phyloP scores from a whole-genome alignment of 192 early-diverging fungal species.

The Coemansia javaensis region DNA sequence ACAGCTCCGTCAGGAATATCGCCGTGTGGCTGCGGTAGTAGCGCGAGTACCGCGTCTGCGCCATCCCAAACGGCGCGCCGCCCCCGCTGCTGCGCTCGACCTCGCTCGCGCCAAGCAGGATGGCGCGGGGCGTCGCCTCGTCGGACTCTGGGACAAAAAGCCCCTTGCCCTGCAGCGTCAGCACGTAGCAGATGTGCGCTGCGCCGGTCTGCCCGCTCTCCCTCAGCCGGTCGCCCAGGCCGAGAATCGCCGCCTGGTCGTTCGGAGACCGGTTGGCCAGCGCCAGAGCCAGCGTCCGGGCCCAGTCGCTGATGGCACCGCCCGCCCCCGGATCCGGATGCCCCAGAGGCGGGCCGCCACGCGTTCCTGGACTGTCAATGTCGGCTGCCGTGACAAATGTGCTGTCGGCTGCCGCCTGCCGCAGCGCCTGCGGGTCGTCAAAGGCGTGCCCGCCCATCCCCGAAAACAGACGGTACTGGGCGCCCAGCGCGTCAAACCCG shows the following conservation, averaged over 20 bases:
- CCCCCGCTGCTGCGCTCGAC: constrained; percentile 4
- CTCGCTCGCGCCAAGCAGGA: constrained; percentile 64
- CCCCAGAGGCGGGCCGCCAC: background rate
- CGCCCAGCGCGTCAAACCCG: constrained; percentile 50
- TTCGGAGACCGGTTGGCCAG: constrained; percentile 79
- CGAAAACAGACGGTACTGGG: constrained; percentile 66
- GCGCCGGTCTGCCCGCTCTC: constrained; percentile 53
- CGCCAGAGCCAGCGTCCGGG: constrained; percentile 67
- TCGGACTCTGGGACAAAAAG: constrained; percentile 58
- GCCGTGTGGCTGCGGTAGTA: constrained; percentile 57
- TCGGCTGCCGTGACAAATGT: constrained; percentile 32
- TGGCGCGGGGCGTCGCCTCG: constrained; percentile 56
- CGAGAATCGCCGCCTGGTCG: constrained; percentile 63
- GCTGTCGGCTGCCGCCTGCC: background rate
- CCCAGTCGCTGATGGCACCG: constrained; percentile 58
- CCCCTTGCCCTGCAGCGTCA: constrained; percentile 54
- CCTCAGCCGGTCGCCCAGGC: constrained; percentile 72
- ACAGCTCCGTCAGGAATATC: constrained; percentile 77
- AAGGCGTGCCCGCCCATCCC: constrained; percentile 54
- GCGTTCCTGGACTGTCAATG: background rate
- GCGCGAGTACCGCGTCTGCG: constrained; percentile 16
- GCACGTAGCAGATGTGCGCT: constrained; percentile 78
- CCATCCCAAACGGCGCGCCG: constrained; percentile 10
- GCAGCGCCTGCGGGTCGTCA: constrained; percentile 1
- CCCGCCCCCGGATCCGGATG: background rate